phyloP scores from a whole-genome alignment of 2,329 filamentous ascomycete genomes.

The Madurella mycetomatis region DNA sequence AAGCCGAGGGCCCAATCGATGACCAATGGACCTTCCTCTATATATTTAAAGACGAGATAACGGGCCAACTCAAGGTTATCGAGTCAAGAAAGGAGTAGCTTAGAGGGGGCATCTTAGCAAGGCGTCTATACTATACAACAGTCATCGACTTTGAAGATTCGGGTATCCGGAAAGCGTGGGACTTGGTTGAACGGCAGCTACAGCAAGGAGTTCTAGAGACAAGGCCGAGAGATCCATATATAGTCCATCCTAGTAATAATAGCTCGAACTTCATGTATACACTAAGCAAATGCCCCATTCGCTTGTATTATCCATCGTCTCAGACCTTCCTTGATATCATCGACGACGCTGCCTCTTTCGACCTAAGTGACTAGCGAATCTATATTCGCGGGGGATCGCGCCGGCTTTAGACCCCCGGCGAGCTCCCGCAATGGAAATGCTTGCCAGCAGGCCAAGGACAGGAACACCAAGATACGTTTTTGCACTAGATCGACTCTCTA shows the following conservation, averaged over 20 bases:
- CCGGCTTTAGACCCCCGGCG: conserved; percentile 25
- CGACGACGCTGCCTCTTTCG: conserved; percentile 39
- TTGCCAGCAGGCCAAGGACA: neutral
- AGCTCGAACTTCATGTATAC: conserved; percentile 42
- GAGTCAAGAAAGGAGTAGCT: conserved; percentile 68
- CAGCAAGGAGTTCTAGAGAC: conserved; percentile 2
- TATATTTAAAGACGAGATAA: conserved; percentile 56
- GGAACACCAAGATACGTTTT: conserved; percentile 10
- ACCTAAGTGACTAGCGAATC: conserved; percentile 42
- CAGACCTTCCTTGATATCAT: conserved; percentile 58
- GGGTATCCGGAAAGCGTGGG: neutral
- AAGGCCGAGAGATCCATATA: conserved; percentile 35
- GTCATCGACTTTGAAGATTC: conserved; percentile 41
- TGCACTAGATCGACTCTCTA: conserved; percentile 22
- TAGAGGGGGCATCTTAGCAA: conserved; percentile 47
- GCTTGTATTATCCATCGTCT: conserved; percentile 50
- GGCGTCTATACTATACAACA: conserved; percentile 62
- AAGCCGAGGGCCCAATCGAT: conserved; percentile 67
- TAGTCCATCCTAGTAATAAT: conserved; percentile 48
- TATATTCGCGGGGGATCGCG: conserved; percentile 43
- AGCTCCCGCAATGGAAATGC: conserved; percentile 12
- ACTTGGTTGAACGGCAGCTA: neutral
- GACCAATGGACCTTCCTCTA: conserved; percentile 68
- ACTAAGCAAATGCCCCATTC: conserved; percentile 49
- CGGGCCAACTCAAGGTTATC: conserved; percentile 55